Conservation (phyloP, 495 filamentous ascomycete genomes). For the Collariella sp. region DNA sequence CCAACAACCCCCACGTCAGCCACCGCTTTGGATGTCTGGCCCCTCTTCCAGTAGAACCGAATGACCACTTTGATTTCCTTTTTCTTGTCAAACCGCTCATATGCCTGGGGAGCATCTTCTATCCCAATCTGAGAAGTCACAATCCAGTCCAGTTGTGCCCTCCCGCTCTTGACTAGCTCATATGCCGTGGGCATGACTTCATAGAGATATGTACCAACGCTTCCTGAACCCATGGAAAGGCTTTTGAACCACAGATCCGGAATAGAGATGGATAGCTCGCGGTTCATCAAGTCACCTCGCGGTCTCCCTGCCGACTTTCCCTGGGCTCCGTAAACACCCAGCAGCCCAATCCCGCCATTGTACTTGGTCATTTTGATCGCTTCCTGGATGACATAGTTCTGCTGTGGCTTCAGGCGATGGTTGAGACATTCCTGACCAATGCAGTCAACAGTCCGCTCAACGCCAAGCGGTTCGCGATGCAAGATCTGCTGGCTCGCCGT, state of each 20-base stretch:
- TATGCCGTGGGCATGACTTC: not conserved
- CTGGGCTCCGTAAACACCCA: constrained; percentile 14
- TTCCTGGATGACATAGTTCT: constrained; percentile 18
- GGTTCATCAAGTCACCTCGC: constrained; percentile 7
- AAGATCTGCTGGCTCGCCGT: constrained; percentile 32
- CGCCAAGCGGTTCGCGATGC: constrained; percentile 36
- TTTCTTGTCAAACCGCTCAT: constrained; percentile 12
- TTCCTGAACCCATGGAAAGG: constrained; percentile 11
- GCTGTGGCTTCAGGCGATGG: constrained; percentile 37
- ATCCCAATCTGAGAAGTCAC: constrained; percentile 11
- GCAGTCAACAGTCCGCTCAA: constrained; percentile 46
- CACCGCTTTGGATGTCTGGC: not conserved
- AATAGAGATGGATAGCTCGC: not conserved
- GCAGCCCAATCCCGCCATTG: constrained; percentile 41
- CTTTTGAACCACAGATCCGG: constrained; percentile 8
- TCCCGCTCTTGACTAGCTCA: constrained; percentile 18
- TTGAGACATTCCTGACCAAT: constrained; percentile 49
- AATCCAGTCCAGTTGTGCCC: constrained; percentile 19
- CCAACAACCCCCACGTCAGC: not conserved
- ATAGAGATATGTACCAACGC: constrained; percentile 2
- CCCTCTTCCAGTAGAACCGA: constrained; percentile 2
- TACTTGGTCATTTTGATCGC: constrained; percentile 31
- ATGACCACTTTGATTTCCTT: constrained; percentile 13
- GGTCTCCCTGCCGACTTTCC: not conserved
- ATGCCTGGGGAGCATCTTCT: constrained; percentile 17